Evolutionary conservation across 148 eudicot species (phyloP), one percentile per base, ranked within the genome.

Genomic region (Camellia lanceoleosa): DNA sequence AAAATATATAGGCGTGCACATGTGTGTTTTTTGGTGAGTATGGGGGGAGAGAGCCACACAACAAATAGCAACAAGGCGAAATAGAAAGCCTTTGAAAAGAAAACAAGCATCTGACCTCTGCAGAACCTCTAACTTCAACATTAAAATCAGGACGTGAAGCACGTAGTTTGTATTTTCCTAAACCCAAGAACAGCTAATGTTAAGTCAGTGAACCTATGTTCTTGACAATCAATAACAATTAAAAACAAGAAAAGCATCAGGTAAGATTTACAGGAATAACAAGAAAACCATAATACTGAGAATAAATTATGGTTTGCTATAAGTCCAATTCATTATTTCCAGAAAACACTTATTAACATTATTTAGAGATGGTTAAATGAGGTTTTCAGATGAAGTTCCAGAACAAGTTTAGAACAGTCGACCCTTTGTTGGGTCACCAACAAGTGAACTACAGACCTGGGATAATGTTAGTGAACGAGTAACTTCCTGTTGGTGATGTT

Each of bases 111-210:
- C 77, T 43, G 49, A 94, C 99, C 98, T 92, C 98, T 7, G 88
- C 80, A 75, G 93, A 80, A 83, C 97, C 95, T 87, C 86, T 86
- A 79, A 83, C 90, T 86, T 92, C 90, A 71, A 97, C 85, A 82
- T 86, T 85, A 85, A 92, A 78, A 81, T 92, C 93, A 87, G 84
- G 85, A 82, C 87, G 95, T 41, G 95, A 91, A 85, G 99, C 98
- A 71, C 79, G 88, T 78, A 97, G 75, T 76, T 80, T 89, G 87
- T 94, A 97, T 70, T 85, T 92, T 68, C 99, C 99, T 97, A 84
- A 87, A 87, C 42, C 61, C 80, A 86, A 43, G 76, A 71, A 69
- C 58, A 73, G 65, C 38, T 70, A 75, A 16, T 46, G 79, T 59
- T 75, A 75, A 51, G 11, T 12, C 14, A 54, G 14, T 23, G 47